Conservation (phyloP, 768 basidiomycete genomes). For the Tulasnella sp. region DNA sequence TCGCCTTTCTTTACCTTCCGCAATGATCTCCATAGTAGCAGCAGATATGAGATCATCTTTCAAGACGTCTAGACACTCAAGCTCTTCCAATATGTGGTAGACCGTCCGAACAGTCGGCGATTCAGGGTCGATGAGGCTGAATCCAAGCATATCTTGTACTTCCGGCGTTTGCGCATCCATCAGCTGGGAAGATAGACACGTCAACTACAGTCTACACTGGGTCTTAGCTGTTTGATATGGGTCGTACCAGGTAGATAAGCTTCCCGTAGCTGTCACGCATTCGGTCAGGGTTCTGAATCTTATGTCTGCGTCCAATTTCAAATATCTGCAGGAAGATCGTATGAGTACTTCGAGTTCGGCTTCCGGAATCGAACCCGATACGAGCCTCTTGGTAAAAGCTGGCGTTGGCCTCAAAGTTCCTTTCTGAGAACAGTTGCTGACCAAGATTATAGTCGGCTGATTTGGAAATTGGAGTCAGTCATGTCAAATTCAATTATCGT, state of each 20-base stretch:
- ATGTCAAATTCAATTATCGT: background rate
- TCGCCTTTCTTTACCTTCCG: constrained; percentile 55
- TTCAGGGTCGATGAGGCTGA: constrained; percentile 57
- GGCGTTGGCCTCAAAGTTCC: constrained; percentile 69
- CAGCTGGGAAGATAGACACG: constrained; percentile 1
- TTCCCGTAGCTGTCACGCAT: constrained; percentile 87
- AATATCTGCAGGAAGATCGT: constrained; percentile 32
- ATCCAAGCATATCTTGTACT: constrained; percentile 66
- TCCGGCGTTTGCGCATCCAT: constrained; percentile 80
- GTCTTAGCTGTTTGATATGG: background rate
- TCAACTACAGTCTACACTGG: background rate
- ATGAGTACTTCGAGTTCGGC: background rate
- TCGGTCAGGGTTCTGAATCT: constrained; percentile 84
- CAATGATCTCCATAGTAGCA: constrained; percentile 74
- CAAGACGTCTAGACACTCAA: constrained; percentile 53
- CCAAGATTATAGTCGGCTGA: constrained; percentile 81
- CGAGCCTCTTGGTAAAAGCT: constrained; percentile 56
- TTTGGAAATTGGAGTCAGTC: background rate
- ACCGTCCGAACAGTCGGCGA: constrained; percentile 50
- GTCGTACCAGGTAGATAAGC: constrained; percentile 25
- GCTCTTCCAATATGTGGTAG: constrained; percentile 50
- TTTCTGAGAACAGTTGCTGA: constrained; percentile 73
- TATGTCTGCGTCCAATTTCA: constrained; percentile 44
- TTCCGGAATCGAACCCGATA: background rate
- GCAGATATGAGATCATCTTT: constrained; percentile 63